A percentile compares a stretch with the other conserved stretches of the same genome.
Conservation (phyloP, 495 filamentous ascomycete species). For the Penicillium taxi region DNA sequence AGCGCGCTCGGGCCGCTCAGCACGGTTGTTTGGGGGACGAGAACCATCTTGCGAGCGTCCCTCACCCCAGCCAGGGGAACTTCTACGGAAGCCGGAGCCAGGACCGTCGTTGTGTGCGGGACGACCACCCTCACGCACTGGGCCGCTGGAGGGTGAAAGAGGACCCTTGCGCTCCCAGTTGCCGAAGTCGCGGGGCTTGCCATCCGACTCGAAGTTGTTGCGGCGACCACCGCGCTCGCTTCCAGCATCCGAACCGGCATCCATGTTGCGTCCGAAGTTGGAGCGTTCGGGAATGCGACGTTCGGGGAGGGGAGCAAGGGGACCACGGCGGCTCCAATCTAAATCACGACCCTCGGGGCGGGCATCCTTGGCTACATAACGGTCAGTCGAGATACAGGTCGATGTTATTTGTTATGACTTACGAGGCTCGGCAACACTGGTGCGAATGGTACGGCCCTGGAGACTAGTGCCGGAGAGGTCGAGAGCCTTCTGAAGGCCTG, state of each 20-base stretch:
- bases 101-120: constrained; percentile 51
- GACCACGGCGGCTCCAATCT: constrained; percentile 88
- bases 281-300: constrained; percentile 43
- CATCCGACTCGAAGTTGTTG: constrained; percentile 59
- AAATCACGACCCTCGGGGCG: constrained; percentile 38
- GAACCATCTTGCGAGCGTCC: constrained; percentile 72
- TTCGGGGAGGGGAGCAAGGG: constrained; percentile 63
- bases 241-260: constrained; percentile 44
- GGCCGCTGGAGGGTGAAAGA: constrained; percentile 60
- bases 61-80: constrained; percentile 82
- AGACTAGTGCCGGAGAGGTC: constrained; percentile 71
- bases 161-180: constrained; percentile 97
- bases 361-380: constrained; percentile 60
- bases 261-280: constrained; percentile 43
- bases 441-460: constrained; percentile 76
- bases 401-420: constrained; percentile 26
- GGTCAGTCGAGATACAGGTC: constrained; percentile 20
- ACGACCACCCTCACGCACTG: constrained; percentile 18
- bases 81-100: constrained; percentile 49
- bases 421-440: constrained; percentile 85
- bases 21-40: constrained; percentile 50
- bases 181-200: constrained; percentile 75
- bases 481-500: constrained; percentile 86
- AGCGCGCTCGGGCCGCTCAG: constrained; percentile 61
- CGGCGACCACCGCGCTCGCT: constrained; percentile 45